These are phyloP conservation scores for Saccharomyces hybrid DNA, from an alignment of 1,139 yeast genomes.

Conservation along the genomic window DNA sequence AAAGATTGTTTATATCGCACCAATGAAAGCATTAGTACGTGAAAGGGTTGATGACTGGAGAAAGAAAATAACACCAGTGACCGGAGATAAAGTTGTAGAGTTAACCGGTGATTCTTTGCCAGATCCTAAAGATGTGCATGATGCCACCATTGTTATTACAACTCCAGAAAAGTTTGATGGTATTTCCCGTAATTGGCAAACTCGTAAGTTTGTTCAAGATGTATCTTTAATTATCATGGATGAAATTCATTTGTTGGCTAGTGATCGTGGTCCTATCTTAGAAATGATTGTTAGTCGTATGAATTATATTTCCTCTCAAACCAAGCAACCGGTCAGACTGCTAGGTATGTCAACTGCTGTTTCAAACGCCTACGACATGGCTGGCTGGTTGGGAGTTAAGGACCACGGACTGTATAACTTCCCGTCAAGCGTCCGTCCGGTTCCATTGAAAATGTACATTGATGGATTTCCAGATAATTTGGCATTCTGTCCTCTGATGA, in stretches of 20 bases:
- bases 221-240: constrained; percentile 94
- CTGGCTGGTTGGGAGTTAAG: constrained; percentile 90
- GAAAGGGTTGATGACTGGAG: constrained; percentile 97
- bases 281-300: constrained; percentile 98
- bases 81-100: constrained; percentile 72
- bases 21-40: constrained; percentile 96
- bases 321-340: constrained; percentile 67
- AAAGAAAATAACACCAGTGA: constrained; percentile 53
- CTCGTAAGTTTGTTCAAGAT: constrained; percentile 85
- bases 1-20: constrained; percentile 91
- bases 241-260: constrained; percentile 92
- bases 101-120: constrained; percentile 96
- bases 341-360: constrained; percentile 97
- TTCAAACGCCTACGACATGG: constrained; percentile 96
- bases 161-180: constrained; percentile 99
- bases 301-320: constrained; percentile 80
- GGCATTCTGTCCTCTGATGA: constrained; percentile 94
- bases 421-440: constrained; percentile 95
- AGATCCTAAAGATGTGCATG: constrained; percentile 74
- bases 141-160: constrained; percentile 87
- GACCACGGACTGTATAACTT: constrained; percentile 81
- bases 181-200: constrained; percentile 97
- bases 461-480: constrained; percentile 95
- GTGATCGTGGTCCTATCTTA: constrained; percentile 95
- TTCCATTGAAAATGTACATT: constrained; percentile 93